phyloP scores from a whole-genome alignment of 2,329 filamentous ascomycete species.

The Myriosclerotinia scirpicola region DNA sequence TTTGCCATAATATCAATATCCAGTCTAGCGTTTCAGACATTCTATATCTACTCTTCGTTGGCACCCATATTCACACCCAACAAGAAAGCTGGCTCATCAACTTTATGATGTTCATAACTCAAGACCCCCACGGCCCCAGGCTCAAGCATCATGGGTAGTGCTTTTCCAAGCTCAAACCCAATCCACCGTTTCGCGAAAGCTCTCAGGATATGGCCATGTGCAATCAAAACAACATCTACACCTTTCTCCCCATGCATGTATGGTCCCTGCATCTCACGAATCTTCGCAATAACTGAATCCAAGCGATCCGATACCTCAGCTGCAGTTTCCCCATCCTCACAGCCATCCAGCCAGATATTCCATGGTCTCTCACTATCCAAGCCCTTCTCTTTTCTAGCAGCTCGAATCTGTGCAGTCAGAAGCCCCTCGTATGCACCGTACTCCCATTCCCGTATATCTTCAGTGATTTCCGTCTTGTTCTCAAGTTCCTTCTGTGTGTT shows the following conservation, averaged over 20 bases:
- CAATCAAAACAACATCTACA: constrained; percentile 52
- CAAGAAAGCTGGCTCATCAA: constrained; percentile 43
- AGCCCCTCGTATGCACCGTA: constrained; percentile 53
- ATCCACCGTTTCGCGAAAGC: constrained; percentile 58
- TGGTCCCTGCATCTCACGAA: constrained; percentile 50
- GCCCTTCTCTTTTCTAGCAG: constrained; percentile 43
- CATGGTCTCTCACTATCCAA: constrained; percentile 48
- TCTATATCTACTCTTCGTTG: constrained; percentile 3
- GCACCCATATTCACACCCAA: constrained; percentile 41
- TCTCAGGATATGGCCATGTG: constrained; percentile 52
- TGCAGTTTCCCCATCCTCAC: constrained; percentile 51
- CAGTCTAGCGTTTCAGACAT: neutral
- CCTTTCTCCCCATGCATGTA: constrained; percentile 45
- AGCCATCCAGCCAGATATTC: constrained; percentile 55
- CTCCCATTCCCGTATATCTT: constrained; percentile 52
- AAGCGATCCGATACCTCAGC: constrained; percentile 49
- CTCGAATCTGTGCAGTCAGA: constrained; percentile 46
- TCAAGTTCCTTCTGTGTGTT: constrained; percentile 30
- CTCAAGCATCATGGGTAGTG: constrained; percentile 43
- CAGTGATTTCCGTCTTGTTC: constrained; percentile 41
- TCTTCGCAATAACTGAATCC: constrained; percentile 51
- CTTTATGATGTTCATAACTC: constrained; percentile 43
- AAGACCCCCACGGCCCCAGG: constrained; percentile 44
- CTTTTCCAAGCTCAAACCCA: constrained; percentile 43
- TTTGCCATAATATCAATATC: constrained; percentile 7